phyloP scores from a whole-genome alignment of 2,329 filamentous ascomycete genomes.

The Emmonsiellopsis sp. region DNA sequence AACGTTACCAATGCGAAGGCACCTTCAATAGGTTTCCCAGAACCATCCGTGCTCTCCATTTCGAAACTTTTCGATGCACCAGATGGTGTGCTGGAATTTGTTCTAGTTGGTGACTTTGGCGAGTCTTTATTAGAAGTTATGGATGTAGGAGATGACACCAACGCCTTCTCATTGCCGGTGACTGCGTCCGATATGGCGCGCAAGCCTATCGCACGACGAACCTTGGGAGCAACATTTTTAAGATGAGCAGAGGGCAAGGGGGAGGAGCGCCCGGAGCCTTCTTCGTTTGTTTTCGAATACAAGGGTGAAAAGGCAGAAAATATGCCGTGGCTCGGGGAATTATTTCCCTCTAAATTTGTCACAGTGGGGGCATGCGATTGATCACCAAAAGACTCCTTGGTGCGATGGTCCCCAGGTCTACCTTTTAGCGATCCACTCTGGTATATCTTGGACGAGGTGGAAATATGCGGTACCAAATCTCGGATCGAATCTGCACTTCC shows the following conservation, averaged over 20 bases:
- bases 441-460: conserved; percentile 60
- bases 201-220: conserved; percentile 57
- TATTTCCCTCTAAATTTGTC: conserved; percentile 43
- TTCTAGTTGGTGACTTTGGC: conserved; percentile 59
- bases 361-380: conserved; percentile 45
- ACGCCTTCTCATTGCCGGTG: conserved; percentile 45
- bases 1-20: conserved; percentile 39
- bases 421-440: conserved; percentile 48
- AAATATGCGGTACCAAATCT: conserved; percentile 43
- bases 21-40: conserved; percentile 40
- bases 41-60: conserved; percentile 61
- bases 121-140: conserved; percentile 43
- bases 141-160: conserved; percentile 32
- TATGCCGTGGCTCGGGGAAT: conserved; percentile 29
- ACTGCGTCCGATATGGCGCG: conserved; percentile 73
- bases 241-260: conserved; percentile 38
- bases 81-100: conserved; percentile 63
- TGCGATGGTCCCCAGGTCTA: conserved; percentile 51
- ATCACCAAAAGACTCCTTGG: conserved; percentile 31
- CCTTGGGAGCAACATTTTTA: conserved; percentile 52
- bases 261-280: conserved; percentile 43
- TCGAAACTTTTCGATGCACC: conserved; percentile 63
- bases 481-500: conserved; percentile 68
- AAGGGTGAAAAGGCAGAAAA: conserved; percentile 40
- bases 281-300: conserved; percentile 38